A percentile compares a stretch with the other conserved stretches of the same genome.
Evolutionary conservation across 441 rosid genomes (phyloP).

Genomic region (Corymbia citriodora): DNA sequence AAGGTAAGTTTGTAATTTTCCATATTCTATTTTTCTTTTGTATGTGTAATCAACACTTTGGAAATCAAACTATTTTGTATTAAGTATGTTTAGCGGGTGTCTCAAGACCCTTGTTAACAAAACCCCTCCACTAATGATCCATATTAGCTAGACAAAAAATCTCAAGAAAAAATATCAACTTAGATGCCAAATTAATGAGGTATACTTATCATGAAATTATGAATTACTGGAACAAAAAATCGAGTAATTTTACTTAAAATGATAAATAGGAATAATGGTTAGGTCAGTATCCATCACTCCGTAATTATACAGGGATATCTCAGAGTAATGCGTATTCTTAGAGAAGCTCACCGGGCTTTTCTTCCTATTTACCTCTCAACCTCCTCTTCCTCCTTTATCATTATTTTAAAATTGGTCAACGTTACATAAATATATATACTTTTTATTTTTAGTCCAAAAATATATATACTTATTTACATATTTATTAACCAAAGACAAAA

Average conservation of each 20-base stretch:
- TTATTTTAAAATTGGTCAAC: not conserved
- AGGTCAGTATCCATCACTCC: not conserved
- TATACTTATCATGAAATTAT: not conserved
- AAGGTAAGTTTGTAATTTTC: not conserved
- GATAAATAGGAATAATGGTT: not conserved
- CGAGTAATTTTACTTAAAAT: rapidly evolving
- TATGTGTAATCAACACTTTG: not conserved
- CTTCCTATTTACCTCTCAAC: not conserved
- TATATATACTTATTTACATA: not conserved
- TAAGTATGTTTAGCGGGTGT: not conserved
- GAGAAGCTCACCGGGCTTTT: not conserved
- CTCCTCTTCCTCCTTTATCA: not conserved
- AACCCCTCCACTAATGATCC: not conserved
- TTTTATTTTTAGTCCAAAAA: too few species aligned
- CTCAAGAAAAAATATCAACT: not conserved
- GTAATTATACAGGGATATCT: not conserved
- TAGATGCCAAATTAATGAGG: not conserved
- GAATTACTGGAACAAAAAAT: not conserved
- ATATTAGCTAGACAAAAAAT: not conserved
- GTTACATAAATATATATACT: not conserved
- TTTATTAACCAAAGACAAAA: not conserved
- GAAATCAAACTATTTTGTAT: not conserved
- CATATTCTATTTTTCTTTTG: not conserved
- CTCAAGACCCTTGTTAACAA: not conserved
- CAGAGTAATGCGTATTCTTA: not conserved